Conservation (phyloP, 2,329 filamentous ascomycete species). For the Hypoxylon sp. region DNA sequence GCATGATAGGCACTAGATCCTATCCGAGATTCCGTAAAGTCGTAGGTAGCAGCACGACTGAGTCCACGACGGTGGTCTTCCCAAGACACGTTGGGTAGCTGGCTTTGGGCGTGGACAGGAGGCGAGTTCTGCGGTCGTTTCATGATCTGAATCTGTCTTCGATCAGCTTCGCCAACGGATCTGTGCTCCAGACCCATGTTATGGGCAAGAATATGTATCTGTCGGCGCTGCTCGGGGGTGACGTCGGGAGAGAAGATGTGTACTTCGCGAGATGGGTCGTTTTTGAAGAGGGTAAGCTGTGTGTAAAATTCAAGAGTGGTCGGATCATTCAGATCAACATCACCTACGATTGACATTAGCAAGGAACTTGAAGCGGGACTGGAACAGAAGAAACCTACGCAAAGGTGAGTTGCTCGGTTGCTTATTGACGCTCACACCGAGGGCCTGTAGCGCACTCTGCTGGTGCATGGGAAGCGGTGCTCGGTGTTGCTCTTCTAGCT, state of each 20-base stretch:
- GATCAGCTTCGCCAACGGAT: slow-evolving; percentile 88
- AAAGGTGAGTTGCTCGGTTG: slow-evolving; percentile 66
- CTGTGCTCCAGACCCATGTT: slow-evolving; percentile 93
- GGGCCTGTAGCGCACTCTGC: slow-evolving; percentile 87
- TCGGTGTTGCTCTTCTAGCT: slow-evolving; percentile 96
- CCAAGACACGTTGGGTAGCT: slow-evolving; percentile 71
- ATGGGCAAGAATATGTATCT: slow-evolving; percentile 93
- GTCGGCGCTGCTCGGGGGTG: slow-evolving; percentile 85
- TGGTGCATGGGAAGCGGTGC: slow-evolving; percentile 78
- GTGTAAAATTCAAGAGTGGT: slow-evolving; percentile 90
- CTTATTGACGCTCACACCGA: slow-evolving; percentile 74
- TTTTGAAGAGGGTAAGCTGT: slow-evolving; percentile 89
- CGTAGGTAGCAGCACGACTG: slow-evolving; percentile 95
- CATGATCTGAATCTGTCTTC: slow-evolving; percentile 91
- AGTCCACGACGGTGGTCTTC: slow-evolving; percentile 86
- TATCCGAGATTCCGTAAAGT: slow-evolving; percentile 82
- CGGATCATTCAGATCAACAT: slow-evolving; percentile 92
- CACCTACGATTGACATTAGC: slow-evolving; percentile 57
- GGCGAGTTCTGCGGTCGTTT: slow-evolving; percentile 71
- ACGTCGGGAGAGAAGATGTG: slow-evolving; percentile 86
- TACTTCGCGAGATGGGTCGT: slow-evolving; percentile 80
- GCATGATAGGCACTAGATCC: slow-evolving; percentile 79
- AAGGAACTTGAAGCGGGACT: slow-evolving; percentile 1
- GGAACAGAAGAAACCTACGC: slow-evolving; percentile 55
- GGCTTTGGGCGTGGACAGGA: slow-evolving; percentile 68